Evolutionary conservation across 1,284 basidiomycete species (phyloP), one percentile per base, ranked within the genome.

Genomic region (Tilletia caries): DNA sequence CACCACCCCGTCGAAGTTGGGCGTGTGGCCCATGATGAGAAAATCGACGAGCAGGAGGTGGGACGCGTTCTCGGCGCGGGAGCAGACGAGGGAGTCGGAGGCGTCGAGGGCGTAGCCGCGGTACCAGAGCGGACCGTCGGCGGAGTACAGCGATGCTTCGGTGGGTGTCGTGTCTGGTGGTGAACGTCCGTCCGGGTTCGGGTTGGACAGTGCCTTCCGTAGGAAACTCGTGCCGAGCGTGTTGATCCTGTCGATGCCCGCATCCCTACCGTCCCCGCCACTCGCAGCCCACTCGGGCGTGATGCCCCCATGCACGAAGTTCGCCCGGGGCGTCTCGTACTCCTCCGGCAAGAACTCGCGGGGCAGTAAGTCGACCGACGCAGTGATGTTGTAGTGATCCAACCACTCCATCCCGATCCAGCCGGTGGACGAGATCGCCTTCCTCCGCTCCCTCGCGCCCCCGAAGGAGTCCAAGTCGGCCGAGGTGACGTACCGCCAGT

Each of bases 401-500:
- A 80, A 52, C 81, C 81, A 83, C 18, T 76, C 74, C 32, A 68
- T 44, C 0, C 81, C 81, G 13, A 83, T 73, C 81, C 81, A 83
- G 15, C 81, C 81, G 2, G 90, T 5, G 80, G 84, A 13, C 80
- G 77, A 73, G 68, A 83, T 77, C 29, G 77, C 79, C 0, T 66
- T 15, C 1, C 79, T 32, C 5, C 82, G 71, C 23, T 60, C 73
- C 1, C 69, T 43, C 0, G 62, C 25, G 0, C 80, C 81, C 13
- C 83, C 80, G 34, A 83, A 84, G 6, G 79, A 78, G 3, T 72
- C 73, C 3, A 85, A 79, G 68, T 86, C 85, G 12, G 82, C 81
- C 12, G 70, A 65, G 0, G 84, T 85, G 5, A 85, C 85, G 43
- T 85, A 85, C 1, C 85, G 69, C 84, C 83, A 85, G 70, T 86